A percentile compares a stretch with the other conserved stretches of the same genome.
Evolutionary conservation across 345 rosid genomes (phyloP).

Genomic region (Citrus unshiu): DNA sequence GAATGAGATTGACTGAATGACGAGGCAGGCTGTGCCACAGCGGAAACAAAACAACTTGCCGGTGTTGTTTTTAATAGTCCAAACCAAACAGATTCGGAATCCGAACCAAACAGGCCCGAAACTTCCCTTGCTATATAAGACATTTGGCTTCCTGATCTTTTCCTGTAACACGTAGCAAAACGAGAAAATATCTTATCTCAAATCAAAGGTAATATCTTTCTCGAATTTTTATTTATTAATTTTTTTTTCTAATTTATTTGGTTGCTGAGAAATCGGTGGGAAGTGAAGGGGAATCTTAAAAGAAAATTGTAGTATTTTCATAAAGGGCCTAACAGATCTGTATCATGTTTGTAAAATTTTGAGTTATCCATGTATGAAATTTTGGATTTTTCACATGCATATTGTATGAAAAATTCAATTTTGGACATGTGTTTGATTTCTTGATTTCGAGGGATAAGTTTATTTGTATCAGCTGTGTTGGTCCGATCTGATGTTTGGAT

Average conservation of each 20-base stretch:
- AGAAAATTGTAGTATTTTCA: not conserved
- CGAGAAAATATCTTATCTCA: not conserved
- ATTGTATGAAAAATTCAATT: not conserved
- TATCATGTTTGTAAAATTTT: too few species aligned
- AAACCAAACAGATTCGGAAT: not conserved
- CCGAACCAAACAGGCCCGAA: conserved; percentile 7
- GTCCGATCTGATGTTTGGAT: not conserved
- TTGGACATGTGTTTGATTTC: not conserved
- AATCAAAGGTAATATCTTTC: not conserved
- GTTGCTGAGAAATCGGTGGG: not conserved
- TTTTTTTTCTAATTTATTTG: not conserved
- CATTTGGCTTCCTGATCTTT: not conserved
- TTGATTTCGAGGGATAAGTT: not conserved
- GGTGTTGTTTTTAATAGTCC: not conserved
- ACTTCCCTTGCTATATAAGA: not conserved
- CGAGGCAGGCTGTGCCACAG: not conserved
- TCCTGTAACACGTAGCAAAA: not conserved
- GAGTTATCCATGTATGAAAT: not conserved
- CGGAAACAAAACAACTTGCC: not conserved
- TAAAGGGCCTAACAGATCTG: not conserved
- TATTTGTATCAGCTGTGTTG: not conserved
- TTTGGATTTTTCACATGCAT: not conserved
- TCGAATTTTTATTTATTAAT: not conserved
- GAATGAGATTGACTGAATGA: not conserved
- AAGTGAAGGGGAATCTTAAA: not conserved